A percentile compares a stretch with the other conserved stretches of the same genome.
Conservation (phyloP, 768 basidiomycete species). For the Termitomyces sp. region DNA sequence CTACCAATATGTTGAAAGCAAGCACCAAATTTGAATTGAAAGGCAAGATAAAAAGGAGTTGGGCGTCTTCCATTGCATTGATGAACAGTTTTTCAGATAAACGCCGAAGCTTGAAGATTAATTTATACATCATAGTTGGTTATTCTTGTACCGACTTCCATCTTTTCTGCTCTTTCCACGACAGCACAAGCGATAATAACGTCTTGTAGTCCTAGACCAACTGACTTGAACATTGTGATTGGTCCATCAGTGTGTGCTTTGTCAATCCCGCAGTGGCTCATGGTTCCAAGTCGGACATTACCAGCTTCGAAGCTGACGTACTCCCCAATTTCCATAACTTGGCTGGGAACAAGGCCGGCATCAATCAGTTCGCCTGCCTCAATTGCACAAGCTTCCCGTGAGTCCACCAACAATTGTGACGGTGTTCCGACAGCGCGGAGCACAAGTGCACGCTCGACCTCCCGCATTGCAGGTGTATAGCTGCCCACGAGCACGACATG, state of each 20-base stretch:
- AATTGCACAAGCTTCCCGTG: constrained; percentile 54
- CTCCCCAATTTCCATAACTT: constrained; percentile 68
- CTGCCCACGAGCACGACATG: constrained; percentile 79
- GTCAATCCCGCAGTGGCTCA: constrained; percentile 4
- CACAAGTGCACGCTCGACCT: constrained; percentile 59
- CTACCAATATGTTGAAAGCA: no score
- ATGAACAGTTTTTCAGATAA: no score
- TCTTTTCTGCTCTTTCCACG: constrained; percentile 51
- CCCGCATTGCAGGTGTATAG: constrained; percentile 77
- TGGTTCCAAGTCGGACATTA: constrained; percentile 1
- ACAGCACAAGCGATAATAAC: constrained; percentile 74
- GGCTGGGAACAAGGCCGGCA: constrained; percentile 30
- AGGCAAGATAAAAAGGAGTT: no score
- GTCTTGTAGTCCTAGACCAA: constrained; percentile 85
- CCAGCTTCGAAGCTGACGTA: constrained; percentile 29
- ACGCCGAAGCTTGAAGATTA: no score
- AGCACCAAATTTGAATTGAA: no score
- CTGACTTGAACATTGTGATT: constrained; percentile 77
- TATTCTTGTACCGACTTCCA: constrained; percentile 47
- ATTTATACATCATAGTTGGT: constrained; percentile 33
- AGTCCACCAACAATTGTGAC: constrained; percentile 64
- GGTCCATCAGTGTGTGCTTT: not conserved
- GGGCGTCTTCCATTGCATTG: no score
- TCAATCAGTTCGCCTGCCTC: constrained; percentile 84
- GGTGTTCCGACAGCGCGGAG: constrained; percentile 33